A percentile compares a stretch with the other conserved stretches of the same genome.
These are phyloP conservation scores for Lathyrus tuberosus DNA, from an alignment of 306 rosid genomes.

Conservation along the genomic window DNA sequence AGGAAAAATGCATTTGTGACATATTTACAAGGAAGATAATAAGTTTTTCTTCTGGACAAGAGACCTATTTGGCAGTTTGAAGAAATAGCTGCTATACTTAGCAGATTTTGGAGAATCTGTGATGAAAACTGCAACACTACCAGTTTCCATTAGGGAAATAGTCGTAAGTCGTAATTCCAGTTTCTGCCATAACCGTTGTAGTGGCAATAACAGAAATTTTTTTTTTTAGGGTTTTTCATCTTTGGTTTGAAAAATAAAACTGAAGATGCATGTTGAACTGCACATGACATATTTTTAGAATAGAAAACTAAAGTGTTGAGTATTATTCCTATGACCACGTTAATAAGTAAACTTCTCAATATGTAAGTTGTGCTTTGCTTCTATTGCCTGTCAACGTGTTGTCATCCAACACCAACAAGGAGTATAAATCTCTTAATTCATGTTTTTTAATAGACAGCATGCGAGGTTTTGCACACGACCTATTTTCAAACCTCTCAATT, in stretches of 20 bases:
- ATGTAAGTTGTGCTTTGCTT: not conserved
- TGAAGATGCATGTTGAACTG: not conserved
- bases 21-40: not conserved
- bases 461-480: not conserved
- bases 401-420: not conserved
- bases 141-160: not conserved
- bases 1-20: not conserved
- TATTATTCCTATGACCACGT: not conserved
- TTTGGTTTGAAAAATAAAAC: not conserved
- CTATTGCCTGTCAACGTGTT: not conserved
- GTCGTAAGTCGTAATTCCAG: not conserved
- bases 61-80: not conserved
- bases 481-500: not conserved
- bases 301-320: not conserved
- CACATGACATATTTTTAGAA: not conserved
- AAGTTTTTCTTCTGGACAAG: not conserved
- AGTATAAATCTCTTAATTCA: not conserved
- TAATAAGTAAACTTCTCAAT: constrained; percentile 1
- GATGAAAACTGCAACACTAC: not conserved
- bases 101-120: not conserved
- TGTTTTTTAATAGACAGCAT: not conserved
- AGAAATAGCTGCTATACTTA: not conserved
- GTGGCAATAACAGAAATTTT: not conserved
- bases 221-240: not conserved
- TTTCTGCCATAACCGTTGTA: not conserved